A percentile compares a stretch with the other conserved stretches of the same genome.
Conservation (phyloP, 2,329 filamentous ascomycete genomes). For the Aschersonia sp. region DNA sequence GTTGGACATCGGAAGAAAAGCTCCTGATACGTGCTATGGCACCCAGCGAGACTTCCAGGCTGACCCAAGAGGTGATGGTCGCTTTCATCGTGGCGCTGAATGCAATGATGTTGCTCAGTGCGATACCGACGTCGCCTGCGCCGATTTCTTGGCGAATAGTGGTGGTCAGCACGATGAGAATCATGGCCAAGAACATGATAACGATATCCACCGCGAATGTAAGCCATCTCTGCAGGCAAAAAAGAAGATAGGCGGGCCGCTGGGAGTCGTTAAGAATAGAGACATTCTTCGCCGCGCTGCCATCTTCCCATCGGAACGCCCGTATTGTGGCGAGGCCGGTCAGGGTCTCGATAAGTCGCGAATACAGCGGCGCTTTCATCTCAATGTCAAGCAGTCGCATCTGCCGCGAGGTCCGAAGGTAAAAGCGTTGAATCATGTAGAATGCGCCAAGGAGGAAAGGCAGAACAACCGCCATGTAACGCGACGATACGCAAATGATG, state of each 20-base stretch:
- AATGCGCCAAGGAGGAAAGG: not conserved
- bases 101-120: constrained; percentile 14
- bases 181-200: constrained; percentile 28
- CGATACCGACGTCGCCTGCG: constrained; percentile 13
- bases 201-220: constrained; percentile 29
- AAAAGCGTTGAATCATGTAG: constrained; percentile 8
- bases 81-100: constrained; percentile 14
- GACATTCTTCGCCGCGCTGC: not conserved
- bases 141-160: constrained; percentile 12
- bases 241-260: constrained; percentile 23
- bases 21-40: constrained; percentile 13
- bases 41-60: constrained; percentile 13
- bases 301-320: constrained; percentile 5
- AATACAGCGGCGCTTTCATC: constrained; percentile 4
- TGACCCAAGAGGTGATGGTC: constrained; percentile 17
- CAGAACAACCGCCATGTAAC: constrained; percentile 22
- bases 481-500: constrained; percentile 27
- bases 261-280: not conserved
- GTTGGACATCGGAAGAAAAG: constrained; percentile 9
- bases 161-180: constrained; percentile 28
- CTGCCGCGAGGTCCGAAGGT: constrained; percentile 6
- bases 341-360: constrained; percentile 4
- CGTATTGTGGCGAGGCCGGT: constrained; percentile 4
- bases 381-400: constrained; percentile 6
- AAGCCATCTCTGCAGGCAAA: constrained; percentile 36